These are phyloP conservation scores for Asclepias syriaca DNA, from an alignment of 257 asterid genomes.

Conservation along the genomic window DNA sequence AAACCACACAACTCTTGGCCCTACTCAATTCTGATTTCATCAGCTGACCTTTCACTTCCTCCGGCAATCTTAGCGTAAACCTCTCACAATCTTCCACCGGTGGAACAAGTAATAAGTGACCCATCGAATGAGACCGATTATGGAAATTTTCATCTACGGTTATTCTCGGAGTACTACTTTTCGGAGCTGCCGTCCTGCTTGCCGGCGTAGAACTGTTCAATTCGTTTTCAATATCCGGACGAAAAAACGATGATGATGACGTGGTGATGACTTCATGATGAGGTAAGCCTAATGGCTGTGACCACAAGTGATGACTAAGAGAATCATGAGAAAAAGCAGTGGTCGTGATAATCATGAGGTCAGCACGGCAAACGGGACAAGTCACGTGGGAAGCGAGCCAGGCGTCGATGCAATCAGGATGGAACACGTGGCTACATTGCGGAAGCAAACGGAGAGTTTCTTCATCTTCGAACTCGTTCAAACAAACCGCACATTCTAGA, in stretches of 20 bases:
- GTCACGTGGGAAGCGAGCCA: slow-evolving; percentile 49
- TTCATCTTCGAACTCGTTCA: slow-evolving; percentile 32
- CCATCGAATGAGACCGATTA: slow-evolving; percentile 26
- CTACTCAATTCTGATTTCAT: slow-evolving; percentile 20
- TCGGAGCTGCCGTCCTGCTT: neutral
- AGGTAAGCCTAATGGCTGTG: neutral
- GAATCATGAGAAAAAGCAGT: neutral
- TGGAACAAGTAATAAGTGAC: slow-evolving; percentile 26
- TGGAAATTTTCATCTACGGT: slow-evolving; percentile 2
- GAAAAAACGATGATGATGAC: no score
- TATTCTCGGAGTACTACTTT: neutral
- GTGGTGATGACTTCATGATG: no score
- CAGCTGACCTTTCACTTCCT: slow-evolving; percentile 21
- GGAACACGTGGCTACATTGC: slow-evolving; percentile 36
- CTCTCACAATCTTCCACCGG: slow-evolving; percentile 26
- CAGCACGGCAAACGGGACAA: slow-evolving; percentile 58
- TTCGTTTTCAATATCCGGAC: neutral
- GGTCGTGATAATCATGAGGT: neutral
- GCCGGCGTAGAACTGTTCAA: slow-evolving; percentile 13
- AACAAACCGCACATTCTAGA: slow-evolving; percentile 39
- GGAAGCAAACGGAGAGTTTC: slow-evolving; percentile 38
- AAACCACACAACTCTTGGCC: slow-evolving; percentile 11
- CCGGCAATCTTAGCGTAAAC: slow-evolving; percentile 34
- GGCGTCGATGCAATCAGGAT: slow-evolving; percentile 41
- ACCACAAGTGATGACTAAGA: neutral